A percentile compares a stretch with the other conserved stretches of the same genome.
These are phyloP conservation scores for Fistulinella prunicolor DNA, from an alignment of 768 basidiomycete species.

Conservation along the genomic window DNA sequence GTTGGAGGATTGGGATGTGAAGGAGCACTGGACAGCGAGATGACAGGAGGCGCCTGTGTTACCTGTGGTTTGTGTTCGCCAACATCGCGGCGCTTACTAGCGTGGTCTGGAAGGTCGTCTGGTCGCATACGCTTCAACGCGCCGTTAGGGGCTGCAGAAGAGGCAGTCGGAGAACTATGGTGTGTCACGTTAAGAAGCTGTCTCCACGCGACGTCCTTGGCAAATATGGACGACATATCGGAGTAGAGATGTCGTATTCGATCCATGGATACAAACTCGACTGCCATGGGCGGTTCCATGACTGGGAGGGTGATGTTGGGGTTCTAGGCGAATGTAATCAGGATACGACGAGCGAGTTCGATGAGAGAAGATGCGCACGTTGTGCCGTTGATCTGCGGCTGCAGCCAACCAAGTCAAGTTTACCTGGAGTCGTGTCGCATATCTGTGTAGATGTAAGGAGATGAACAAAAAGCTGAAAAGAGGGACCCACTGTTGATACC, in stretches of 20 bases:
- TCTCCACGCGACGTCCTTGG: constrained; percentile 55
- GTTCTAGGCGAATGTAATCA: constrained; percentile 19
- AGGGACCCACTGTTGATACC: constrained; percentile 55
- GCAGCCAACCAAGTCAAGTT: constrained; percentile 72
- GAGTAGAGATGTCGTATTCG: constrained; percentile 64
- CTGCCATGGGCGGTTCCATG: constrained; percentile 51
- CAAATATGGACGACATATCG: constrained; percentile 58
- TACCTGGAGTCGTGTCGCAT: constrained; percentile 57
- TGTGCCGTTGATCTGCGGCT: constrained; percentile 57
- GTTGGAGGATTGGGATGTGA: constrained; percentile 22
- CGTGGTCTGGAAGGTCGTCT: constrained; percentile 46
- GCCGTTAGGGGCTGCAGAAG: constrained; percentile 22
- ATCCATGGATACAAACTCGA: constrained; percentile 54
- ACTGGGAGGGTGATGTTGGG: constrained; percentile 46
- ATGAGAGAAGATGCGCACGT: constrained; percentile 36
- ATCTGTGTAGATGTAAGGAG: constrained; percentile 41
- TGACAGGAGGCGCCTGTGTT: constrained; percentile 39
- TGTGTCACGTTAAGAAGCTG: constrained; percentile 33
- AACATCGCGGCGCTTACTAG: constrained; percentile 65
- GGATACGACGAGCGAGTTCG: constrained; percentile 2
- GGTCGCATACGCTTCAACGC: constrained; percentile 62
- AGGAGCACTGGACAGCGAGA: constrained; percentile 15
- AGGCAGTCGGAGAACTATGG: constrained; percentile 19
- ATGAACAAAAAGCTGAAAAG: background rate
- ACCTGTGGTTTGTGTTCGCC: constrained; percentile 55